Percentiles rank a stretch among this genome's conserved stretches.
phyloP scores from a whole-genome alignment of 768 basidiomycete species.

The Suillus clintonianus region DNA sequence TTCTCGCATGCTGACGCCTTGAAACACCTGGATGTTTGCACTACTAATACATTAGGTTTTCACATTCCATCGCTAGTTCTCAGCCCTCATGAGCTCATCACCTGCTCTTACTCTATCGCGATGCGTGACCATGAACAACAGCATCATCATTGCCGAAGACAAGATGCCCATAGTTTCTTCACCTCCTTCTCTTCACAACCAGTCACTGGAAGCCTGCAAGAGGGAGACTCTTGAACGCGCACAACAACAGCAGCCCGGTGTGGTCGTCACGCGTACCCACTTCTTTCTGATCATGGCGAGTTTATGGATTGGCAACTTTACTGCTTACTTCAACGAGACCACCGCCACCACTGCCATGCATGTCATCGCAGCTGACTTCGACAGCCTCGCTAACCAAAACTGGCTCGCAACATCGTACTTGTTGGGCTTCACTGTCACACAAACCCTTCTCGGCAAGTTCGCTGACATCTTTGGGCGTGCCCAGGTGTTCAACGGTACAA shows the following conservation, averaged over 20 bases:
- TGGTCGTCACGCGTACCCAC: slow-evolving; percentile 25
- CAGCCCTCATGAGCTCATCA: slow-evolving; percentile 27
- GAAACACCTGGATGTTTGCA: slow-evolving; percentile 16
- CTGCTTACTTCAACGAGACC: slow-evolving; percentile 37
- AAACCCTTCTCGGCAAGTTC: slow-evolving; percentile 35
- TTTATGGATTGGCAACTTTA: slow-evolving; percentile 36
- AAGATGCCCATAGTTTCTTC: slow-evolving; percentile 16
- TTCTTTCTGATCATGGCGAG: slow-evolving; percentile 38
- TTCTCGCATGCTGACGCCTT: slow-evolving; percentile 14
- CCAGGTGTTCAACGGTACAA: slow-evolving; percentile 34
- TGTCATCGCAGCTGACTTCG: slow-evolving; percentile 31
- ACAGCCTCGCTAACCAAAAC: slow-evolving; percentile 32
- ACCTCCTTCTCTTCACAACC: slow-evolving; percentile 2
- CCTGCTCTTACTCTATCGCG: slow-evolving; percentile 31
- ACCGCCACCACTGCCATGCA: slow-evolving; percentile 38
- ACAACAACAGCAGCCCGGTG: slow-evolving; percentile 23
- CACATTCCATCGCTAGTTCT: slow-evolving; percentile 4
- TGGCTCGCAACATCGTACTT: slow-evolving; percentile 37
- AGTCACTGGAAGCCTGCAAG: slow-evolving; percentile 5
- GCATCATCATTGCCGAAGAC: slow-evolving; percentile 22
- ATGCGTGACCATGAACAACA: slow-evolving; percentile 32
- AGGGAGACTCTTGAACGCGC: background rate
- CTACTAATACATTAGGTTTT: slow-evolving; percentile 5
- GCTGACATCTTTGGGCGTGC: slow-evolving; percentile 38
- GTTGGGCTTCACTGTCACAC: slow-evolving; percentile 38